These are phyloP conservation scores for Trichophyton benhamiae DNA, from an alignment of 2,329 filamentous ascomycete genomes.

Conservation along the genomic window DNA sequence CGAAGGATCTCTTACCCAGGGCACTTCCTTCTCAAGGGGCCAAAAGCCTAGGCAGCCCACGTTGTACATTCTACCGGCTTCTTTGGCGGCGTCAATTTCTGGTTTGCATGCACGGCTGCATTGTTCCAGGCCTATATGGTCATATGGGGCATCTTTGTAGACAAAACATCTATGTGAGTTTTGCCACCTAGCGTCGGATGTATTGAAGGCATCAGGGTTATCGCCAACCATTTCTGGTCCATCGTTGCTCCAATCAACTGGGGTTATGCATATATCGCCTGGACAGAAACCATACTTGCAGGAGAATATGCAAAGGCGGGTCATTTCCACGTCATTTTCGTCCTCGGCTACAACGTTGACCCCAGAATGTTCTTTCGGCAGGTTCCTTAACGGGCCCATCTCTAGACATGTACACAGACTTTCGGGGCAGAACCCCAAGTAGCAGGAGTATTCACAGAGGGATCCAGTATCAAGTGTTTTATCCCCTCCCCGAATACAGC, in stretches of 20 bases:
- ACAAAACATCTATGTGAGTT: conserved; percentile 2
- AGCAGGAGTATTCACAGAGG: no score
- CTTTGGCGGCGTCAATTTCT: conserved; percentile 6
- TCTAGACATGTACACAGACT: no score
- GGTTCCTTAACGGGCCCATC: no score
- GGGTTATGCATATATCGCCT: not conserved
- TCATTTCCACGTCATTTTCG: no score
- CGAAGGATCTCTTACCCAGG: not conserved
- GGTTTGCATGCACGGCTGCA: conserved; percentile 1
- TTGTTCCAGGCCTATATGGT: not conserved
- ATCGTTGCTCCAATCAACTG: not conserved
- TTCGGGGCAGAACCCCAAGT: no score
- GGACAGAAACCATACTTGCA: not conserved
- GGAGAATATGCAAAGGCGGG: no score
- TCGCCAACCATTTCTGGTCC: not conserved
- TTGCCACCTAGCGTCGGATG: not conserved
- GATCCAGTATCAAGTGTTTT: no score
- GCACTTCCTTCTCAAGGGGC: not conserved
- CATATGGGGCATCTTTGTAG: not conserved
- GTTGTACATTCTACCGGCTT: conserved; percentile 6
- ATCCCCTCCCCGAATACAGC: not conserved
- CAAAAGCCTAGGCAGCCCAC: conserved; percentile 5
- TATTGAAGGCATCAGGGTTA: not conserved
- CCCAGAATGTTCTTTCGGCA: no score
- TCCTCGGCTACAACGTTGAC: no score